Percentiles rank a stretch among this genome's conserved stretches.
These are phyloP conservation scores for Ustilago curta DNA, from an alignment of 1,284 basidiomycete species.

Conservation along the genomic window DNA sequence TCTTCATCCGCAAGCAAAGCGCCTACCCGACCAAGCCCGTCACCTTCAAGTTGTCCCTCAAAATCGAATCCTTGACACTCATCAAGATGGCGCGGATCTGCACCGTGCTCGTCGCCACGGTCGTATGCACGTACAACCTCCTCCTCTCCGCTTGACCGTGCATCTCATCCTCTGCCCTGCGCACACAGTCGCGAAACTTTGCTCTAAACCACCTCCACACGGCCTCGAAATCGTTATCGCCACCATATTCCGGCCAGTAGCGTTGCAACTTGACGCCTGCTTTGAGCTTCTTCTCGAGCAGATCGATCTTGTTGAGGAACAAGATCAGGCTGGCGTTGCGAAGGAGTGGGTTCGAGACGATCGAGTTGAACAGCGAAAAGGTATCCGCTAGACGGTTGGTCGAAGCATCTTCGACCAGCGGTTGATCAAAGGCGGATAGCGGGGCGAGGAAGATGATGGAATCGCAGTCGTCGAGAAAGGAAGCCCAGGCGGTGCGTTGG, in stretches of 20 bases:
- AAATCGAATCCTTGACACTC: slow-evolving; percentile 54
- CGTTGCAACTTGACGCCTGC: slow-evolving; percentile 15
- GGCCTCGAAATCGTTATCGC: slow-evolving; percentile 52
- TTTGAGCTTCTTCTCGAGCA: slow-evolving; percentile 45
- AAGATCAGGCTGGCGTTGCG: slow-evolving; percentile 42
- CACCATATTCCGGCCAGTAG: slow-evolving; percentile 45
- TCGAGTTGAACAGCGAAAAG: slow-evolving; percentile 40
- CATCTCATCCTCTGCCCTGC: slow-evolving; percentile 16
- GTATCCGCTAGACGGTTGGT: slow-evolving; percentile 51
- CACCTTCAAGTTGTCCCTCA: slow-evolving; percentile 41
- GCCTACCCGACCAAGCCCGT: slow-evolving; percentile 33
- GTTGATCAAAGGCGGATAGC: slow-evolving; percentile 57
- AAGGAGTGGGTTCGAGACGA: slow-evolving; percentile 45
- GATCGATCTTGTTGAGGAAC: slow-evolving; percentile 62
- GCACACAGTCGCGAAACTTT: slow-evolving; percentile 32
- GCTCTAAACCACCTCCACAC: slow-evolving; percentile 54
- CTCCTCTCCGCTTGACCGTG: slow-evolving; percentile 10
- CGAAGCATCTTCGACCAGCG: slow-evolving; percentile 39
- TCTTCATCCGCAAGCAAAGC: too few species aligned
- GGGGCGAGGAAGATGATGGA: slow-evolving; percentile 59
- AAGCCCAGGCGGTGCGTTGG: slow-evolving; percentile 51
- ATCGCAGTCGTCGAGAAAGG: slow-evolving; percentile 48
- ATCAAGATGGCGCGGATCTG: slow-evolving; percentile 55
- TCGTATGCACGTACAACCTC: slow-evolving; percentile 57
- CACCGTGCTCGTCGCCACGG: slow-evolving; percentile 52